These are phyloP conservation scores for Quercus robur DNA, from an alignment of 306 rosid genomes.

Conservation along the genomic window DNA sequence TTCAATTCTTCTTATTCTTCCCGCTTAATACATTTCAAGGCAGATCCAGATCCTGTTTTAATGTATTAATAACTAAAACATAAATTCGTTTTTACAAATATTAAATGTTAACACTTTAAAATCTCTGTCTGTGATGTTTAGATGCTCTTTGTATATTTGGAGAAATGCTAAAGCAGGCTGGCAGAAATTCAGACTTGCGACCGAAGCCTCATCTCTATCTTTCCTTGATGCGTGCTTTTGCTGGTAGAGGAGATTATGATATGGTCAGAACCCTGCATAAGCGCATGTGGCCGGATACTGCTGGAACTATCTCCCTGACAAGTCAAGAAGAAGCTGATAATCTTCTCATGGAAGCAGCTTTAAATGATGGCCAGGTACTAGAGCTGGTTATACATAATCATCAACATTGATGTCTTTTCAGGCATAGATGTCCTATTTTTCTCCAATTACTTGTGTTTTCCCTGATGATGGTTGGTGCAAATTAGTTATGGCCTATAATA, in stretches of 20 bases:
- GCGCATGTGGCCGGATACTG: conserved; percentile 67
- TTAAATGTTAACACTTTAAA: neutral
- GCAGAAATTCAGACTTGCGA: conserved; percentile 52
- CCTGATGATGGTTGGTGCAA: neutral
- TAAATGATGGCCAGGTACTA: conserved; percentile 66
- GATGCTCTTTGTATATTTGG: conserved; percentile 82
- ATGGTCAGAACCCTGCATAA: conserved; percentile 50
- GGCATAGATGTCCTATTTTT: neutral
- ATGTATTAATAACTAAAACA: neutral
- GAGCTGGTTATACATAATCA: neutral
- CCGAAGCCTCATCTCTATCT: conserved; percentile 94
- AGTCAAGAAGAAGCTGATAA: conserved; percentile 78
- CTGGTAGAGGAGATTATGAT: conserved; percentile 64
- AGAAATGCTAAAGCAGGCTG: conserved; percentile 65
- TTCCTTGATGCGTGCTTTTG: conserved; percentile 75
- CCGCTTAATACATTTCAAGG: no score
- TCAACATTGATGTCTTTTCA: conserved; percentile 3
- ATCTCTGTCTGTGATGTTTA: conserved; percentile 20
- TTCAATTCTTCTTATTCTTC: neutral
- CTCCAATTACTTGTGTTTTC: neutral
- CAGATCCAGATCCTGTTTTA: no score
- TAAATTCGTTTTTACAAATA: neutral
- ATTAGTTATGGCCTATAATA: neutral
- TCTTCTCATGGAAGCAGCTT: conserved; percentile 87
- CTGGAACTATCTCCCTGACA: conserved; percentile 55